These are phyloP conservation scores for Bisporella sp. DNA, from an alignment of 2,329 filamentous ascomycete species.

Conservation along the genomic window DNA sequence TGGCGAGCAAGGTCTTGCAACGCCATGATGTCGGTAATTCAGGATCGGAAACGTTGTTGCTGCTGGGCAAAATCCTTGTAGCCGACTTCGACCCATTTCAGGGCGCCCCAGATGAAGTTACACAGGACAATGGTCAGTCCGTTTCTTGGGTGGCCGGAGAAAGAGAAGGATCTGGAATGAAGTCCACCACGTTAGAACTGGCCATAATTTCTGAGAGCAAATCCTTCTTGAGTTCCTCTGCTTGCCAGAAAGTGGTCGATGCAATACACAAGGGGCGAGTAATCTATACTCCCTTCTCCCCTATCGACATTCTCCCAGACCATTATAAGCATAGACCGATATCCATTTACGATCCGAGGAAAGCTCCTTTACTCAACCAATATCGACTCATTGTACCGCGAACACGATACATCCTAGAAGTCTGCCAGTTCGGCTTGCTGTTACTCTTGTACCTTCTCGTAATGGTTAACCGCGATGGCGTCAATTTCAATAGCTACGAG, in stretches of 20 bases:
- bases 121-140: slow-evolving; percentile 24
- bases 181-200: slow-evolving; percentile 66
- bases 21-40: slow-evolving; percentile 70
- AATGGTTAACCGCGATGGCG: slow-evolving; percentile 28
- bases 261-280: slow-evolving; percentile 73
- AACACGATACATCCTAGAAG: slow-evolving; percentile 66
- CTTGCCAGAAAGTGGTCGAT: slow-evolving; percentile 72
- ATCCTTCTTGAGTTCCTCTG: slow-evolving; percentile 64
- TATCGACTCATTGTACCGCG: slow-evolving; percentile 75
- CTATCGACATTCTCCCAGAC: slow-evolving; percentile 75
- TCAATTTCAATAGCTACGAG: slow-evolving; percentile 56
- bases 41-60: slow-evolving; percentile 59
- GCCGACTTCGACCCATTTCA: slow-evolving; percentile 82
- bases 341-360: slow-evolving; percentile 67
- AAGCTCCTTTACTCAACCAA: slow-evolving; percentile 70
- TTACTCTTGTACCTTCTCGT: slow-evolving; percentile 61
- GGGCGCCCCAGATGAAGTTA: slow-evolving; percentile 62
- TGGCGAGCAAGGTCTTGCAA: slow-evolving; percentile 67
- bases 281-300: slow-evolving; percentile 71
- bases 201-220: slow-evolving; percentile 77
- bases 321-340: slow-evolving; percentile 78
- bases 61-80: slow-evolving; percentile 70
- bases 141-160: slow-evolving; percentile 11
- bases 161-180: slow-evolving; percentile 41
- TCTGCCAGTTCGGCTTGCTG: slow-evolving; percentile 62